Evolutionary conservation across 2,329 filamentous ascomycete genomes (phyloP).

Genomic region (Myrmaecium sp.): DNA sequence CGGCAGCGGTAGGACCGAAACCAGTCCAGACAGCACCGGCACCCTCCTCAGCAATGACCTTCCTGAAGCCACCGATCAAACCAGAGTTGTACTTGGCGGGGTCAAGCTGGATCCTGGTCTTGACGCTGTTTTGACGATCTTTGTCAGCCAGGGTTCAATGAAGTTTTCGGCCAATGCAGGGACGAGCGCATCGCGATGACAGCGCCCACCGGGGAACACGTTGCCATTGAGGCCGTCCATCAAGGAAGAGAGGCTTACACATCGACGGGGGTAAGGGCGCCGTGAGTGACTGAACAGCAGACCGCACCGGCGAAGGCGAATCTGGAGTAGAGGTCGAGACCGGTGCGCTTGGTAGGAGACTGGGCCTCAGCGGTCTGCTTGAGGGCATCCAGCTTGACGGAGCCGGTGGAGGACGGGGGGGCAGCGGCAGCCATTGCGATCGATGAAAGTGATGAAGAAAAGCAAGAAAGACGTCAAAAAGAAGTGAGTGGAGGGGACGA

Average conservation of each 20-base stretch:
- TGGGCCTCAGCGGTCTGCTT: constrained; percentile 29
- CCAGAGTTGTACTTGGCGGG: constrained; percentile 77
- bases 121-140: constrained; percentile 55
- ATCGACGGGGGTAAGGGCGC: constrained; percentile 92
- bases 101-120: constrained; percentile 90
- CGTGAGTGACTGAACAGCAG: constrained; percentile 97
- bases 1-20: constrained; percentile 61
- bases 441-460: constrained; percentile 10
- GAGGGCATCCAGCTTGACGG: constrained; percentile 34
- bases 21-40: constrained; percentile 74
- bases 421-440: constrained; percentile 25
- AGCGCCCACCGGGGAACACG: too few species aligned
- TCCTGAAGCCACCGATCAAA: constrained; percentile 70
- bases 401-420: constrained; percentile 32
- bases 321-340: constrained; percentile 66
- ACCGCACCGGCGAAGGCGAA: constrained; percentile 94
- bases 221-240: too few species aligned
- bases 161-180: too few species aligned
- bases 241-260: constrained; percentile 75
- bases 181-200: too few species aligned
- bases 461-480: too few species aligned
- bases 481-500: background rate
- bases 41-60: constrained; percentile 73
- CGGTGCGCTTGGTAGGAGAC: constrained; percentile 36
- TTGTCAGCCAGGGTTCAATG: too few species aligned